A percentile compares a stretch with the other conserved stretches of the same genome.
Evolutionary conservation across 176 grass and related monocot species (phyloP).

Genomic region (Carex scoparia): DNA sequence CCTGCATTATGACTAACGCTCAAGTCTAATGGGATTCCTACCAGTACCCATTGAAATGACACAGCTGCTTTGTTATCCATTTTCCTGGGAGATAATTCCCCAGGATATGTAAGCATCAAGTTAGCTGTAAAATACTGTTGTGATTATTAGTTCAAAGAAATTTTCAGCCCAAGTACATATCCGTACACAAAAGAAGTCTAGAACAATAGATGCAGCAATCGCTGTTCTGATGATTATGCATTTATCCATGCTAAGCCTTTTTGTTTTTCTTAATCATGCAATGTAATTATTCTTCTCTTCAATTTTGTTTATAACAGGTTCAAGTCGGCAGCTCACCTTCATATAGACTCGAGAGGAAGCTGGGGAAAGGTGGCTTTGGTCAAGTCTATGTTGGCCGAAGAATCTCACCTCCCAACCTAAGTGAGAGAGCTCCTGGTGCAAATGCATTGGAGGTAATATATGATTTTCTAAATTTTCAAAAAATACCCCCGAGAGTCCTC

Average conservation of each 20-base stretch:
- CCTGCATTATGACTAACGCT: not conserved
- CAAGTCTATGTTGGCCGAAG: constrained; percentile 86
- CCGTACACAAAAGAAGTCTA: not conserved
- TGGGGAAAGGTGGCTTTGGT: constrained; percentile 94
- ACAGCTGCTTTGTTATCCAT: not conserved
- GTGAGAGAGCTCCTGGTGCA: constrained; percentile 49
- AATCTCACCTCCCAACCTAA: constrained; percentile 47
- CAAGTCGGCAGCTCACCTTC: constrained; percentile 69
- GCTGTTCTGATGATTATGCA: not conserved
- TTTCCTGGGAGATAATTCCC: not conserved
- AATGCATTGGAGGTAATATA: constrained; percentile 70
- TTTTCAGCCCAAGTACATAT: not conserved
- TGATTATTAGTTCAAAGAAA: not conserved
- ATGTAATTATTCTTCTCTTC: not conserved
- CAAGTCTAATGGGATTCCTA: not conserved
- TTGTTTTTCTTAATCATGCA: not conserved
- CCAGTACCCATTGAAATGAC: not conserved
- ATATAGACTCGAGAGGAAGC: constrained; percentile 79
- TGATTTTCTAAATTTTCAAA: not conserved
- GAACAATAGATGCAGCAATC: not conserved
- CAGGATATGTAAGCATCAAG: not conserved
- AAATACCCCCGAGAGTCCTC: not conserved
- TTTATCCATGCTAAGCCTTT: not conserved
- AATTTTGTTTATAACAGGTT: constrained; percentile 42
- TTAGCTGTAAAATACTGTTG: not conserved